Base-by-base conservation (phyloP, 148 eudicot species). In the Beta vulgaris region DNA sequence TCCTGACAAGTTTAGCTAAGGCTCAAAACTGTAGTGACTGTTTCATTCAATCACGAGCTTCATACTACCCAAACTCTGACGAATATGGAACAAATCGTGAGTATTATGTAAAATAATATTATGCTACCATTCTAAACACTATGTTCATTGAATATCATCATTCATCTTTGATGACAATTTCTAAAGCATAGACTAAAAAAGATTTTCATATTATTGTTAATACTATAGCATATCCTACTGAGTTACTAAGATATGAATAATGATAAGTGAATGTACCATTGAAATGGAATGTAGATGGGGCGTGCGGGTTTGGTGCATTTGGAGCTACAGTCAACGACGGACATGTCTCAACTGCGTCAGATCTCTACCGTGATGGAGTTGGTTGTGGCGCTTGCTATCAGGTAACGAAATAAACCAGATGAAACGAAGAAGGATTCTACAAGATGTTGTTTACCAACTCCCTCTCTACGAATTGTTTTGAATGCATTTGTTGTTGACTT, bases 351-450 rank as follows among this genome's bases (percentile, higher is more conserved):
- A 90, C 97, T 44, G 90, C 88, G 72, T 89, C 93, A 58, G 79
- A 85, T 68, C 91, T 91, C 66, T 89, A 84, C 54, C 83, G 87
- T 31, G 61, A 65, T 67, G 97, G 97, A 34, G 62, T 85, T 35
- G 97, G 97, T 46, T 91, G 97, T 71, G 97, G 93, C 77, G 89
- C 93, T 39, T 91, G 97, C 83, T 89, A 89, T 80, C 93, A 91
- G 88, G 93, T 89, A 68, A 67, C 11, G n/a, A 44, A 19, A 16
- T 28, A 44, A 13, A 62, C 67, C 46, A 43, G n/a, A 39, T 55
- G 66, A 21, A 42, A 35, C 28, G 10, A 70, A 6, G 26, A 70
- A 70, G 21, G 29, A 26, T 32, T 18, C 59, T 16, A 19, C 18
- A 54, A 18, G 37, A 28, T 36, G 40, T 53, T 43, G 21, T 66